Base-by-base conservation (phyloP, 192 early-diverging fungal species). In the Entomortierella beljakovae region DNA sequence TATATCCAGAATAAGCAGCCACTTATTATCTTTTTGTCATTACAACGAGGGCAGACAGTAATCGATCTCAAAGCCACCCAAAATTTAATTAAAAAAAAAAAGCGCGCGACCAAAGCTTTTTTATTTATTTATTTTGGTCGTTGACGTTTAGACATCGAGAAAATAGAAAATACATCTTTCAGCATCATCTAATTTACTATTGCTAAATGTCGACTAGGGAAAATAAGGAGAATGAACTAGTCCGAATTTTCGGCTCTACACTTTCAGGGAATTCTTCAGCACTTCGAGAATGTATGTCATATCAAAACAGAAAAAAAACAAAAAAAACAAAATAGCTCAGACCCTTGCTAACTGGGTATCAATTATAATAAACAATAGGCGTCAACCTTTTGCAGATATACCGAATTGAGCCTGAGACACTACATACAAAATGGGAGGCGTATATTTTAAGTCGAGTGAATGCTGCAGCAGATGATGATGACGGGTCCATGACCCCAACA, bases 401-500 rank as follows among this genome's bases (percentile, higher is more conserved):
- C 26, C 61, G 57, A 3, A 40, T 79, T 18, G 75, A 79, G 34
- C 67, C 75, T 1, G 52, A 65, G 42, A 43, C 68, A 5, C 60
- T 79, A 15, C 68, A 79, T 32, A 64, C 75, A 46, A 79, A 79
- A 59, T 79, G 75, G 75, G 75, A 79, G 51, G 75, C 67, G 2
- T 79, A 65, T 26, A 69, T 79, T 51, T 70, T 79, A 68, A 79
- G 65, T 50, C 40, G 16, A 4, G 61, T 28, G 15, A 54, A 18
- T 4, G 23, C 54, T 2, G 23, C 22, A 3, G 57, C 29, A 20
- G 75, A 59, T 23, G 71, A 60, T 1, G 71, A 66, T 20, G 70
- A 74, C 26, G 71, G 56, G 9, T 60, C 75, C 15, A 70, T 79
- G 67, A 64, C 67, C 16, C 7, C 34, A 13, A 51, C 38, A 31